Conservation (phyloP, 169 alveolate species). For the Eimeria sp. region DNA sequence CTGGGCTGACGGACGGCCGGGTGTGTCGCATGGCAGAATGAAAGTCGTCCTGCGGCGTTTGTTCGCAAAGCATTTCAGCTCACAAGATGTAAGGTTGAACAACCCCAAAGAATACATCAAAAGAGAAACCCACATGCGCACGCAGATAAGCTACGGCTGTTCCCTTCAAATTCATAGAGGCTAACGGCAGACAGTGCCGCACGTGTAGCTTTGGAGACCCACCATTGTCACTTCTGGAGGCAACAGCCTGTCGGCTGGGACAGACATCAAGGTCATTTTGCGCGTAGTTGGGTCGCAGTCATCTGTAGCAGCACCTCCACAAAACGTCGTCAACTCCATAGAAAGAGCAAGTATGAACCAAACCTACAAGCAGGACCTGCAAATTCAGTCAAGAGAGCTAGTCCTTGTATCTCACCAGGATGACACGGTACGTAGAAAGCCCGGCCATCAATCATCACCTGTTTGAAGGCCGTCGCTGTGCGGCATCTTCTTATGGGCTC, state of each 20-base stretch:
- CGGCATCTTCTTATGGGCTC: constrained; percentile 95
- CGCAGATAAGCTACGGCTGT: not conserved
- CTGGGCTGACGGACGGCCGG: constrained; percentile 90
- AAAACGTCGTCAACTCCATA: not conserved
- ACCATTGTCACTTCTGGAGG: constrained; percentile 88
- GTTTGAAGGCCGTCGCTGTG: constrained; percentile 92
- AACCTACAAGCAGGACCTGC: not conserved
- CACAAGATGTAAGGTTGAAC: not conserved
- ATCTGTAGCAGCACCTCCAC: constrained; percentile 64
- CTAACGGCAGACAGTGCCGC: not conserved
- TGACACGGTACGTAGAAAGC: constrained; percentile 90
- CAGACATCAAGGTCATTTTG: constrained; percentile 89
- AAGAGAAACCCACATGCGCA: not conserved
- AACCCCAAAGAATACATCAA: not conserved
- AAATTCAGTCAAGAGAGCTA: not conserved
- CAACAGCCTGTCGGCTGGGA: constrained; percentile 89
- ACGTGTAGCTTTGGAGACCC: not conserved
- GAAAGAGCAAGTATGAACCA: not conserved
- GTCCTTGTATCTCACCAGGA: constrained; percentile 84
- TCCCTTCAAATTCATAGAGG: not conserved
- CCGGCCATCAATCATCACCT: constrained; percentile 87
- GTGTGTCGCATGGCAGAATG: constrained; percentile 87
- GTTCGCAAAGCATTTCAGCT: not conserved
- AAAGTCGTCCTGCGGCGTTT: constrained; percentile 88
- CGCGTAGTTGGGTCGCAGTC: constrained; percentile 88